phyloP scores from a whole-genome alignment of 768 basidiomycete species.

The Mycena vulgaris region DNA sequence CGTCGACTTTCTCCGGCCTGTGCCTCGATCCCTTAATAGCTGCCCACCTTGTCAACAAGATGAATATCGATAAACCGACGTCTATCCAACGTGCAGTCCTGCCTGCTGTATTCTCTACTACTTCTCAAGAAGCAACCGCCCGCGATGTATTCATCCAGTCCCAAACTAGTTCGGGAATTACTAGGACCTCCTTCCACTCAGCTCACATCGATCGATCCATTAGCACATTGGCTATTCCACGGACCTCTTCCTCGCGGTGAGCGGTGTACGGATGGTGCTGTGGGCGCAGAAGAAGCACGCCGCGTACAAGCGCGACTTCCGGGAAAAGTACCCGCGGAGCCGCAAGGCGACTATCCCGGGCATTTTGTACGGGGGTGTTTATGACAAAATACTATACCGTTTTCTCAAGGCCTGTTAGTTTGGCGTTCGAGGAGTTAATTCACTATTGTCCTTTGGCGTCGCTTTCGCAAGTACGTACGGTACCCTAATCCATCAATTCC shows the following conservation, averaged over 20 bases:
- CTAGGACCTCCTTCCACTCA: slow-evolving; percentile 93
- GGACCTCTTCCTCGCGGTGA: slow-evolving; percentile 75
- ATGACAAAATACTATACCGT: too few relatives aligned
- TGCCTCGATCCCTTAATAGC: slow-evolving; percentile 88
- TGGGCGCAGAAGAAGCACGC: slow-evolving; percentile 96
- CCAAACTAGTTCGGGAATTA: slow-evolving; percentile 98
- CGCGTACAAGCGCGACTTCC: slow-evolving; percentile 94
- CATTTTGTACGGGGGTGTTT: slow-evolving; percentile 65
- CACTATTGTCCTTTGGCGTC: too few relatives aligned
- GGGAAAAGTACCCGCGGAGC: slow-evolving; percentile 81
- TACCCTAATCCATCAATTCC: too few relatives aligned
- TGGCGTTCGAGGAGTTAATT: too few relatives aligned
- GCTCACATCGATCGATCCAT: slow-evolving; percentile 94
- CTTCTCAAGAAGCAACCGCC: slow-evolving; percentile 53
- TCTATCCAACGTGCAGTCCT: slow-evolving; percentile 91
- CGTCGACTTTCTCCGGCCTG: slow-evolving; percentile 85
- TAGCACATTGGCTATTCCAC: slow-evolving; percentile 94
- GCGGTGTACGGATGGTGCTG: slow-evolving; percentile 76
- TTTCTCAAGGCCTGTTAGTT: too few relatives aligned
- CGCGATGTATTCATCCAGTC: slow-evolving; percentile 95
- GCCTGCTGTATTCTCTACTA: slow-evolving; percentile 59
- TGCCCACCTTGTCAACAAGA: slow-evolving; percentile 83
- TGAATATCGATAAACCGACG: slow-evolving; percentile 89
- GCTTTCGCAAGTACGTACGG: too few relatives aligned
- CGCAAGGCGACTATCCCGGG: slow-evolving; percentile 89